Conservation (phyloP, 2,329 filamentous ascomycete species). For the Phaeosphaeriaceae sp. region DNA sequence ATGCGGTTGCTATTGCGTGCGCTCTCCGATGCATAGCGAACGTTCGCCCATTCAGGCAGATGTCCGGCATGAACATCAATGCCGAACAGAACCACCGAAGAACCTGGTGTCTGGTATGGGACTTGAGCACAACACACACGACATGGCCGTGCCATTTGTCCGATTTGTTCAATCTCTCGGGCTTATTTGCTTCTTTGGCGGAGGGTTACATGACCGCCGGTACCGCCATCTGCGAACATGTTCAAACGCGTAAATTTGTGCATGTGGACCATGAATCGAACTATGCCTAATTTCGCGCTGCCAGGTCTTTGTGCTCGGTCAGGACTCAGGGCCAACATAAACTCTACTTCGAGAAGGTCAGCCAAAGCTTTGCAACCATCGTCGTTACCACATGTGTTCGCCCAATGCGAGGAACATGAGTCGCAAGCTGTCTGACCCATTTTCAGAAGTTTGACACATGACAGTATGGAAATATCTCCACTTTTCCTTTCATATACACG, state of each 20-base stretch:
- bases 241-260: conserved; percentile 26
- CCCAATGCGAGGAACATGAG: conserved; percentile 24
- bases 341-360: conserved; percentile 31
- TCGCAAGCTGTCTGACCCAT: conserved; percentile 7
- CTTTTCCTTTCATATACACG: conserved; percentile 1
- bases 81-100: conserved; percentile 14
- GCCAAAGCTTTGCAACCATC: conserved; percentile 16
- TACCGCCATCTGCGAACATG: conserved; percentile 34
- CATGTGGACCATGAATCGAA: conserved; percentile 13
- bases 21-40: conserved; percentile 5
- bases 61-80: conserved; percentile 24
- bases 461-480: conserved; percentile 1
- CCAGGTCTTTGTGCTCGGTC: neutral
- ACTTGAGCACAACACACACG: conserved; percentile 22
- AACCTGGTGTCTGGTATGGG: conserved; percentile 17
- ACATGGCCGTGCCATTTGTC: conserved; percentile 8
- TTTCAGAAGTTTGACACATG: conserved; percentile 19
- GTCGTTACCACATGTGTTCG: conserved; percentile 26
- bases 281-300: conserved; percentile 15
- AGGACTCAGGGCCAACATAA: too few relatives aligned
- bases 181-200: conserved; percentile 7
- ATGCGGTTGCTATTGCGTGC: conserved; percentile 15
- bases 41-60: conserved; percentile 20
- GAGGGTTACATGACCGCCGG: conserved; percentile 12
- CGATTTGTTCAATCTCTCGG: conserved; percentile 6